These are phyloP conservation scores for Macaranga tanarius DNA, from an alignment of 441 rosid species.

Conservation along the genomic window DNA sequence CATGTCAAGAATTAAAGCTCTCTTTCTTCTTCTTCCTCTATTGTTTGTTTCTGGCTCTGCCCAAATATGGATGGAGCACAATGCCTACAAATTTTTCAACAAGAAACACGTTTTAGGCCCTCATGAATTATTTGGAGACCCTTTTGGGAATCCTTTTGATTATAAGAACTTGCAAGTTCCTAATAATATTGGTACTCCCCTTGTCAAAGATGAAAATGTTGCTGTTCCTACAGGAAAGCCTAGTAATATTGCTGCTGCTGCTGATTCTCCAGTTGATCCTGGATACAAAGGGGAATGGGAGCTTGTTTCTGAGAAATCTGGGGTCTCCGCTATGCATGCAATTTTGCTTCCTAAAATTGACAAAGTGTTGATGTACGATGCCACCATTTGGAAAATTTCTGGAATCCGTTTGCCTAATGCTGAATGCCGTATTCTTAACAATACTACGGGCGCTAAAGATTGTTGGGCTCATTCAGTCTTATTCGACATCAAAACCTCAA, in stretches of 20 bases:
- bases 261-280: not conserved
- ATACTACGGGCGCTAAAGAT: conserved; percentile 39
- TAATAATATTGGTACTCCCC: conserved; percentile 17
- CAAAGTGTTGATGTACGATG: conserved; percentile 67
- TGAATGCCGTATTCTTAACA: conserved; percentile 42
- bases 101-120: conserved; percentile 19
- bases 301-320: conserved; percentile 46
- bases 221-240: not conserved
- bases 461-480: conserved; percentile 66
- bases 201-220: not conserved
- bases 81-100: not conserved
- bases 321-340: conserved; percentile 80
- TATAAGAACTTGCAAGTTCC: conserved; percentile 3
- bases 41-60: conserved; percentile 12
- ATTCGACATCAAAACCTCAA: conserved; percentile 41
- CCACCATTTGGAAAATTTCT: conserved; percentile 66
- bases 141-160: conserved; percentile 30
- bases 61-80: not conserved
- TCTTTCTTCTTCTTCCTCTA: conserved; percentile 16
- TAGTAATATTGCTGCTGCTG: no score
- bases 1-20: not conserved
- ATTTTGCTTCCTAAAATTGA: conserved; percentile 57
- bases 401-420: conserved; percentile 34
- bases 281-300: conserved; percentile 47
- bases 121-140: conserved; percentile 32